Evolutionary conservation across 768 basidiomycete genomes (phyloP).

Genomic region (Coprinellus micaceus): DNA sequence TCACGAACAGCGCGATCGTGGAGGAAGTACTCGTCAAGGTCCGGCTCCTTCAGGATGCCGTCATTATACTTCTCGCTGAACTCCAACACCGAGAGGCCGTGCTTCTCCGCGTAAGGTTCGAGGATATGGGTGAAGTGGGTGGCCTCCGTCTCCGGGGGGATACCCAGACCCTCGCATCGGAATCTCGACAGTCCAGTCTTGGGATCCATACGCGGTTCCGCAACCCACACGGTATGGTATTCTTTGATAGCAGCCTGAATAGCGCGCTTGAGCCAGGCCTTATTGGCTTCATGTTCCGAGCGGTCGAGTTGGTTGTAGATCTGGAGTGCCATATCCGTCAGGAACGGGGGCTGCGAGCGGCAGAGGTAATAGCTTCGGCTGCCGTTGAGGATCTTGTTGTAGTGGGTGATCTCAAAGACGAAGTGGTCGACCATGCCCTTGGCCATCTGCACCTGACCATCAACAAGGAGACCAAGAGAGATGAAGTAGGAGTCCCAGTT

Average conservation of each 20-base stretch:
- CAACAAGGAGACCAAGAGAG: constrained; percentile 87
- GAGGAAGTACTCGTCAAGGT: constrained; percentile 93
- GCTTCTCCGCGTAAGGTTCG: constrained; percentile 89
- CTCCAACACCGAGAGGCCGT: constrained; percentile 90
- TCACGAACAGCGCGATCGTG: constrained; percentile 97
- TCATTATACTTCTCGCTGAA: constrained; percentile 96
- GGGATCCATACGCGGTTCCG: constrained; percentile 89
- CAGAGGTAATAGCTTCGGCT: constrained; percentile 94
- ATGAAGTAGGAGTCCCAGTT: constrained; percentile 98
- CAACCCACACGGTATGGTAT: constrained; percentile 97
- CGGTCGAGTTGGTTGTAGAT: constrained; percentile 96
- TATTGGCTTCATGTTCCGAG: constrained; percentile 74
- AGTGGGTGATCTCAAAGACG: constrained; percentile 98
- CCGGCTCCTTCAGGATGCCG: constrained; percentile 76
- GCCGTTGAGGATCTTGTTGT: constrained; percentile 95
- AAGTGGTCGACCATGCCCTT: constrained; percentile 99
- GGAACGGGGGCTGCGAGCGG: constrained; percentile 95
- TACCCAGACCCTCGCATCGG: constrained; percentile 90
- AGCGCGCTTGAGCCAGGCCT: constrained; percentile 89
- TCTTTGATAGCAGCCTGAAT: constrained; percentile 98
- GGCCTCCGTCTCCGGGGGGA: constrained; percentile 98
- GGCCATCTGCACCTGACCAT: constrained; percentile 91
- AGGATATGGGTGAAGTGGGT: constrained; percentile 97
- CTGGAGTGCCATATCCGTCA: constrained; percentile 97
- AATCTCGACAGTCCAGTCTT: constrained; percentile 93